Evolutionary conservation across 2,329 filamentous ascomycete species (phyloP), one percentile per base, ranked within the genome.

Genomic region (Xylaria sp.): DNA sequence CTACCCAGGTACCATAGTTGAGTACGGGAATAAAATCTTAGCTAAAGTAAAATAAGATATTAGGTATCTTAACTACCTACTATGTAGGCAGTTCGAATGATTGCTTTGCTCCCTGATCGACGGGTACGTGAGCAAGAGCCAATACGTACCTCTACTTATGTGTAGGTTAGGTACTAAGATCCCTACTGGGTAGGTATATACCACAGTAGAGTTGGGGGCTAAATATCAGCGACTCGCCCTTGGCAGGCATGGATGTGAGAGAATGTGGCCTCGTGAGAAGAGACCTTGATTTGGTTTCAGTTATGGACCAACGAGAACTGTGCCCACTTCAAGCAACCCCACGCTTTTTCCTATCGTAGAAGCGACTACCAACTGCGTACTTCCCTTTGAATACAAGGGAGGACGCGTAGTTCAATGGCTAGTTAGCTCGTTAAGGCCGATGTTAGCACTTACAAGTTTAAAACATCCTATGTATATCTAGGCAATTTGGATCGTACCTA

Each of bases 251-350:
- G 64, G 63, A 57, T 42, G 36, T 67, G 50, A 42, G 36, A 58
- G 44, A 54, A 60, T 44, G 50, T 65, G 65, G 67, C 42, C 64
- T 69, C 58, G 62, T 69, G 64, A 64, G 63, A 56, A 61, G 55
- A 47, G 51, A 47, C 66, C 67, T 47, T 42, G 57, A 42, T 47
- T 63, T 36, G 59, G 62, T 66, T 67, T 67, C 65, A 65, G 44
- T 39, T n/a, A 60, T 51, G 53, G 49, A 58, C 69, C 69, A 71
- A 71, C 67, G 59, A 65, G 56, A 71, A 47, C 49, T 6, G 36
- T 63, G 67, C 69, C 67, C 69, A 62, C 69, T 66, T n/a, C 69
- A 61, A 42, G 49, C 56, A 61, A 69, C 64, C 69, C 67, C 65
- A 66, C 64, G 69, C 58, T 67, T 2, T n/a, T 59, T 49, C 55